Conservation (phyloP, 2,329 filamentous ascomycete genomes). For the Arthrobotrys musiformis region DNA sequence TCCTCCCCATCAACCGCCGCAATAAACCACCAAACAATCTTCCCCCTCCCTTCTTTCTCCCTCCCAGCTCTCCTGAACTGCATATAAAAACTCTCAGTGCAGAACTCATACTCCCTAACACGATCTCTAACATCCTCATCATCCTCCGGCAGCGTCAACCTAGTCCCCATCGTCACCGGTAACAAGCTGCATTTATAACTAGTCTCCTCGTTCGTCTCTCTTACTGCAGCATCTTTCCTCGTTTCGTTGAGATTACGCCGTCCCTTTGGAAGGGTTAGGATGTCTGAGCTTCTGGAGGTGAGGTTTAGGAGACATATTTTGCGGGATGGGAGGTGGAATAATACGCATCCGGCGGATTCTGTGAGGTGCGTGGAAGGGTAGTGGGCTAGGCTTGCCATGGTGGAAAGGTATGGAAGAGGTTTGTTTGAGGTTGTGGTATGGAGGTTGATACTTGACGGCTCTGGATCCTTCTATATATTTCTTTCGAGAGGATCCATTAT, state of each 20-base stretch:
- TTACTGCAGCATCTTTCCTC: slow-evolving; percentile 9
- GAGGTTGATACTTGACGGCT: too few species aligned
- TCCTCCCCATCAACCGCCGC: slow-evolving; percentile 32
- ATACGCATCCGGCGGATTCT: slow-evolving; percentile 24
- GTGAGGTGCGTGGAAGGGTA: slow-evolving; percentile 33
- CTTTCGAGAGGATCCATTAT: too few species aligned
- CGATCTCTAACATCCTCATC: slow-evolving; percentile 24
- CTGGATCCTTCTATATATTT: too few species aligned
- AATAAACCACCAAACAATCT: slow-evolving; percentile 46
- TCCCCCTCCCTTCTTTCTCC: slow-evolving; percentile 6
- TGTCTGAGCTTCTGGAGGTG: background rate
- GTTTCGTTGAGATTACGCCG: slow-evolving; percentile 36
- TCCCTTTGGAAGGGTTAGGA: slow-evolving; percentile 32
- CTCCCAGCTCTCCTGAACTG: slow-evolving; percentile 22
- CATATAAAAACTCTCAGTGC: slow-evolving; percentile 44
- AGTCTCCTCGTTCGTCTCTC: slow-evolving; percentile 42
- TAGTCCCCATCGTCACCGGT: slow-evolving; percentile 12
- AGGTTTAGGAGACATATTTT: slow-evolving; percentile 21
- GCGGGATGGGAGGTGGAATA: slow-evolving; percentile 18
- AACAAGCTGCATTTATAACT: slow-evolving; percentile 28
- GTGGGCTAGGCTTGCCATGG: slow-evolving; percentile 18
- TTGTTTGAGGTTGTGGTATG: background rate
- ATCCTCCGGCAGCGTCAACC: slow-evolving; percentile 15
- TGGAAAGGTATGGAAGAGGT: background rate
- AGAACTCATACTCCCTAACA: slow-evolving; percentile 11